A percentile compares a stretch with the other conserved stretches of the same genome.
Conservation (phyloP, 169 alveolate species). For the Hammondia hammondi region DNA sequence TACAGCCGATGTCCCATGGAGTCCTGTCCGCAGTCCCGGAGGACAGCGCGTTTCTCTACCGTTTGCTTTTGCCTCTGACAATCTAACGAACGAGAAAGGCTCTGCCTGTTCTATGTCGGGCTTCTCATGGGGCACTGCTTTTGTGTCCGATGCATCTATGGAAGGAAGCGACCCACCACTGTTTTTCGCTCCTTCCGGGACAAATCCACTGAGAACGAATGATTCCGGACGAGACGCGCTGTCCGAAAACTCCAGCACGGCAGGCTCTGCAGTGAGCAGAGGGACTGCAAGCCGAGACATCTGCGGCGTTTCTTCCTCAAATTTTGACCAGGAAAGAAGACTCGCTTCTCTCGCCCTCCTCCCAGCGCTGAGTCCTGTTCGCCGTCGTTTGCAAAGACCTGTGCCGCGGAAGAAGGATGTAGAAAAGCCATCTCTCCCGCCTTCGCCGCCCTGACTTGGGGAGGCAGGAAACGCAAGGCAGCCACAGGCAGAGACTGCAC, state of each 20-base stretch:
- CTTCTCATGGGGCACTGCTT: no score
- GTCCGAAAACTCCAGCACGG: neutral
- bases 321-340: neutral
- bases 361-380: neutral
- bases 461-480: neutral
- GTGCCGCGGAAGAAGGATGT: neutral
- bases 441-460: neutral
- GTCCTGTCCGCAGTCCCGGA: no score
- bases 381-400: neutral
- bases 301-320: neutral
- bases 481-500: neutral
- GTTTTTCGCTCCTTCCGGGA: no score
- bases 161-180: no score
- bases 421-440: neutral
- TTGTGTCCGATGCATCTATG: no score
- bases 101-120: no score
- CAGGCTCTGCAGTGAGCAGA: neutral
- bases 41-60: no score
- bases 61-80: no score
- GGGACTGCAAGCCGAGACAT: neutral
- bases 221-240: no score
- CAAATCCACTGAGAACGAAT: no score
- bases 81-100: no score
- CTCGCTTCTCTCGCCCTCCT: neutral
- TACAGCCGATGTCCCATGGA: no score